These are phyloP conservation scores for Brassica balearica DNA, from an alignment of 441 rosid genomes.

Conservation along the genomic window DNA sequence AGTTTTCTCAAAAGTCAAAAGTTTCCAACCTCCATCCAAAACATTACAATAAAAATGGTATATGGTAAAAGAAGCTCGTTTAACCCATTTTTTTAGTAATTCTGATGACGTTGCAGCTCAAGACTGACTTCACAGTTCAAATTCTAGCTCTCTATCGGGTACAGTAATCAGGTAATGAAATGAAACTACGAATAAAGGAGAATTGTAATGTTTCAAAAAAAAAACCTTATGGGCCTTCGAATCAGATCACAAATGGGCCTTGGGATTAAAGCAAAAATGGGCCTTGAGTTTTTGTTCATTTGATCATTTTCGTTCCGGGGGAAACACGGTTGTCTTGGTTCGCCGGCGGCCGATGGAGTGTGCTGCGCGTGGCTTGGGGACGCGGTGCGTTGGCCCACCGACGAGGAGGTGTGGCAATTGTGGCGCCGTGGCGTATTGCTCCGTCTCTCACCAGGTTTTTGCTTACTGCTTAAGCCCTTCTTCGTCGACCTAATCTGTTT, in stretches of 20 bases:
- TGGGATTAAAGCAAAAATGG: not conserved
- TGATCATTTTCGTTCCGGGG: not conserved
- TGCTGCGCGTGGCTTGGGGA: constrained; percentile 71
- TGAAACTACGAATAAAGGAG: not conserved
- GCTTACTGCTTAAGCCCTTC: not conserved
- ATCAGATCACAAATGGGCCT: not conserved
- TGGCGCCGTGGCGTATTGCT: constrained; percentile 87
- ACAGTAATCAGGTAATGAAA: not conserved
- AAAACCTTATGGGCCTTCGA: not conserved
- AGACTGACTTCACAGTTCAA: not conserved
- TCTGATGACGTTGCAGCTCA: not conserved
- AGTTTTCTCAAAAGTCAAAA: not conserved
- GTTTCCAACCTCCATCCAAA: not conserved
- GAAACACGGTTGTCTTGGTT: too few species aligned
- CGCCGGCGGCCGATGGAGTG: constrained; percentile 70
- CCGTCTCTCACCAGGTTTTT: constrained; percentile 77
- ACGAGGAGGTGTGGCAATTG: constrained; percentile 74
- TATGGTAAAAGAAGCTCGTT: not conserved
- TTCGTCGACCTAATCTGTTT: constrained; percentile 11
- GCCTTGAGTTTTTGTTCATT: constrained; percentile 14
- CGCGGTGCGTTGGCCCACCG: constrained; percentile 71
- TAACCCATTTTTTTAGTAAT: not conserved
- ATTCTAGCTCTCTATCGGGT: too few species aligned
- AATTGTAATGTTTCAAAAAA: not conserved
- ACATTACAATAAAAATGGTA: not conserved